These are phyloP conservation scores for Fusarium domesticum DNA, from an alignment of 2,329 filamentous ascomycete species.

Conservation along the genomic window DNA sequence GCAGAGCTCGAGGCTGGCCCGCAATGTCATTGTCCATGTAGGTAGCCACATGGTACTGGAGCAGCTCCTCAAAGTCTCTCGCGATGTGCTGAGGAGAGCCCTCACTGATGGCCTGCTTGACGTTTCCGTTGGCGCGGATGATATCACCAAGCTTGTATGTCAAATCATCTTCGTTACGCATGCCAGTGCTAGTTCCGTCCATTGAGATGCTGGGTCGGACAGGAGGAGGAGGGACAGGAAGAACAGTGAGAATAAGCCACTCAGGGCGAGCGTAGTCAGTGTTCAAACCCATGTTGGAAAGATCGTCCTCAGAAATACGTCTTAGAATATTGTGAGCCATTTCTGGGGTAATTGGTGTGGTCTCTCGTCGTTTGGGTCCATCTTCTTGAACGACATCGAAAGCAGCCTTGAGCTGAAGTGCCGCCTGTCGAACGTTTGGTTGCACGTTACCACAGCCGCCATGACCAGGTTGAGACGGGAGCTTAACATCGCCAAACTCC, in stretches of 20 bases:
- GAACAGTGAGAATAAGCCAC: constrained; percentile 95
- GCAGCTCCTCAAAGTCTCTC: constrained; percentile 81
- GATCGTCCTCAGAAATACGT: constrained; percentile 76
- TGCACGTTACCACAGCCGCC: constrained; percentile 92
- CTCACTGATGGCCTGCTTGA: constrained; percentile 84
- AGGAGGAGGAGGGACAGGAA: constrained; percentile 91
- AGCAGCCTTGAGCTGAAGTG: constrained; percentile 75
- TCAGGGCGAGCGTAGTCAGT: constrained; percentile 93
- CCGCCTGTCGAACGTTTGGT: constrained; percentile 82
- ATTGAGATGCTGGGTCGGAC: constrained; percentile 97
- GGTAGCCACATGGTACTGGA: constrained; percentile 97
- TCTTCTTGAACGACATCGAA: constrained; percentile 67
- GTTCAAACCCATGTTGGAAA: constrained; percentile 85
- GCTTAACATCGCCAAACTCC: constrained; percentile 61
- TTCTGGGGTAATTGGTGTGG: constrained; percentile 77
- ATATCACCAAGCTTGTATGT: constrained; percentile 99
- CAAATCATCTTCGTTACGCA: constrained; percentile 96
- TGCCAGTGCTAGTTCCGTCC: constrained; percentile 87
- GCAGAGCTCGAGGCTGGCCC: constrained; percentile 86
- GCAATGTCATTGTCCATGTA: constrained; percentile 99
- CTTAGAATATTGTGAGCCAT: constrained; percentile 84
- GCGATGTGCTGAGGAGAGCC: constrained; percentile 90
- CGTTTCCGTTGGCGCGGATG: constrained; percentile 94
- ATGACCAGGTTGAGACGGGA: constrained; percentile 56
- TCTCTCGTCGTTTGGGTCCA: constrained; percentile 69